Evolutionary conservation across 371 early-diverging fungal genomes (phyloP).

Genomic region (Phascolomyces articulosus): DNA sequence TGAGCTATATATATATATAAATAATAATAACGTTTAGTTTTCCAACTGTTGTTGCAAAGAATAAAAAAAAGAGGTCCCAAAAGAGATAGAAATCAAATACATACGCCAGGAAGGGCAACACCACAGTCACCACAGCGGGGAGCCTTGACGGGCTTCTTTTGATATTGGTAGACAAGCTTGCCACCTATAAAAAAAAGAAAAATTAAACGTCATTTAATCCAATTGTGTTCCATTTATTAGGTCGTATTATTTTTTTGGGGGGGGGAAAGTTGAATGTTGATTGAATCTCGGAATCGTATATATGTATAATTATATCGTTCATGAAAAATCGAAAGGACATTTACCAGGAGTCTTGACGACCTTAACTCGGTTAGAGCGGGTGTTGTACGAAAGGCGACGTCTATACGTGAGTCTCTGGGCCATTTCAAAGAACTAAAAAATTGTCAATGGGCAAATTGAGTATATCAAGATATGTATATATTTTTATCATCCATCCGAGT

Average conservation of each 20-base stretch:
- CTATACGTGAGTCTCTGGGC: slow-evolving; percentile 96
- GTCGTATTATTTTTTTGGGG: too few relatives aligned
- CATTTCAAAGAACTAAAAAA: slow-evolving; percentile 44
- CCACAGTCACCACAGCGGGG: slow-evolving; percentile 99
- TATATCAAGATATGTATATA: not conserved
- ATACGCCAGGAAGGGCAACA: slow-evolving; percentile 84
- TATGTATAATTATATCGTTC: not conserved
- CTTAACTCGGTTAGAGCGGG: slow-evolving; percentile 95
- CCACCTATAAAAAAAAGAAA: slow-evolving; percentile 67
- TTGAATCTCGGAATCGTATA: not conserved
- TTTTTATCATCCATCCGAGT: not conserved
- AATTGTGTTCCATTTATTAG: too few relatives aligned
- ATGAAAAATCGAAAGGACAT: not conserved
- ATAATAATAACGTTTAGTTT: too few relatives aligned
- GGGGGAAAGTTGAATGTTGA: too few relatives aligned
- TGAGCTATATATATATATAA: slow-evolving; percentile 57
- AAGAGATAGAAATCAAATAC: slow-evolving; percentile 33
- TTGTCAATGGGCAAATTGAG: not conserved
- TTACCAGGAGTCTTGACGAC: slow-evolving; percentile 97
- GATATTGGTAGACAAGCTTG: slow-evolving; percentile 88
- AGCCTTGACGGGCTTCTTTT: slow-evolving; percentile 90
- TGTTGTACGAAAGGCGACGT: slow-evolving; percentile 98
- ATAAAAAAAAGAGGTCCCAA: too few relatives aligned
- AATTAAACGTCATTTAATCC: too few relatives aligned
- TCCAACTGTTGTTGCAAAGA: too few relatives aligned